A percentile compares a stretch with the other conserved stretches of the same genome.
phyloP scores from a whole-genome alignment of 2,329 filamentous ascomycete genomes.

The Aspergillus hiratsukae region DNA sequence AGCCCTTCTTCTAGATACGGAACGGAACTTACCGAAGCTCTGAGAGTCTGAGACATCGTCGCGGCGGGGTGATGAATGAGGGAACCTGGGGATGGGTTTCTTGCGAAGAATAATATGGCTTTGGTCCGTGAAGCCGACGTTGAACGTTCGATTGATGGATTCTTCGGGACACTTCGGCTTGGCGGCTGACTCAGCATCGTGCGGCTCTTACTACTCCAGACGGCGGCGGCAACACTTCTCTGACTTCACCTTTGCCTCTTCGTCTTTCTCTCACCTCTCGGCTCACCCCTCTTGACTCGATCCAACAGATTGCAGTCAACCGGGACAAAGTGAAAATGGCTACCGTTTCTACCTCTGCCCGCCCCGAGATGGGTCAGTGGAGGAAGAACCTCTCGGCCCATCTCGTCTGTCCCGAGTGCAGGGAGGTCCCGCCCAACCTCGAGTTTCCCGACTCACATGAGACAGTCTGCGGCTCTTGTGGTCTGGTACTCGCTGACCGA shows the following conservation, averaged over 20 bases:
- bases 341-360: slow-evolving; percentile 32
- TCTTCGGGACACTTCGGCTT: slow-evolving; percentile 25
- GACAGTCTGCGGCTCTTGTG: slow-evolving; percentile 87
- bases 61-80: slow-evolving; percentile 30
- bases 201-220: slow-evolving; percentile 15
- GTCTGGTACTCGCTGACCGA: slow-evolving; percentile 81
- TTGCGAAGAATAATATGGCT: slow-evolving; percentile 16
- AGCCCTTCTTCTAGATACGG: slow-evolving; percentile 8
- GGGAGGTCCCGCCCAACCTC: slow-evolving; percentile 84
- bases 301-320: slow-evolving; percentile 12
- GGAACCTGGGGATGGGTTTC: slow-evolving; percentile 12
- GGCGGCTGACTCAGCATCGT: slow-evolving; percentile 23
- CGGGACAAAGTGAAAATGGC: slow-evolving; percentile 29
- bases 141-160: slow-evolving; percentile 21
- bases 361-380: slow-evolving; percentile 50
- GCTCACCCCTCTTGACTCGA: slow-evolving; percentile 17
- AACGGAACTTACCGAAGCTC: slow-evolving; percentile 51
- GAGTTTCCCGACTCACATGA: slow-evolving; percentile 91
- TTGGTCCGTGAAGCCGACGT: slow-evolving; percentile 17
- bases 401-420: slow-evolving; percentile 85
- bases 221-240: background rate
- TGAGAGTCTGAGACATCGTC: slow-evolving; percentile 60
- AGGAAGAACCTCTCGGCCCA: slow-evolving; percentile 82
- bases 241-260: slow-evolving; percentile 7
- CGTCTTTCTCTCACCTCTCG: slow-evolving; percentile 9